A percentile compares a stretch with the other conserved stretches of the same genome.
phyloP scores from a whole-genome alignment of 2,329 filamentous ascomycete species.

The Clathrospora elynae region DNA sequence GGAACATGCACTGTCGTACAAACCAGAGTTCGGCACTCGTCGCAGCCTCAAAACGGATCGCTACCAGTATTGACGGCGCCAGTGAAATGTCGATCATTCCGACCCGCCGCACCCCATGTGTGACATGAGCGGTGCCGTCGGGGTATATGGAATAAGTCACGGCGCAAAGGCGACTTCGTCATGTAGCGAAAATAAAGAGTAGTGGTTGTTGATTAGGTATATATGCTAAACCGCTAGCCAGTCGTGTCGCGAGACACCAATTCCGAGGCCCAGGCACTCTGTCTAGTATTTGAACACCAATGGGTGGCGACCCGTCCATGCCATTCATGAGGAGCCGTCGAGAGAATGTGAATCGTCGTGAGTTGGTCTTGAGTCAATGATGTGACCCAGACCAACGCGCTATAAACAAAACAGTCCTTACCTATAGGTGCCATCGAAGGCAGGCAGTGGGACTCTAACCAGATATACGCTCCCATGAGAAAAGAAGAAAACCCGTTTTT shows the following conservation, averaged over 20 bases:
- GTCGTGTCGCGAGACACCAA: constrained; percentile 40
- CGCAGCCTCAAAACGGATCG: constrained; percentile 36
- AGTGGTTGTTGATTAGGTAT: constrained; percentile 47
- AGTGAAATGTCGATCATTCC: constrained; percentile 26
- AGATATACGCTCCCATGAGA: constrained; percentile 36
- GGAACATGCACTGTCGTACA: constrained; percentile 37
- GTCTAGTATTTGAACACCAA: constrained; percentile 35
- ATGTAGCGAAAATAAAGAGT: constrained; percentile 16
- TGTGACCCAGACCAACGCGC: constrained; percentile 39
- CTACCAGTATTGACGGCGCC: constrained; percentile 20
- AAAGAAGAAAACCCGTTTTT: constrained; percentile 43
- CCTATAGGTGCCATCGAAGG: constrained; percentile 40
- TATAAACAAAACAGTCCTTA: constrained; percentile 43
- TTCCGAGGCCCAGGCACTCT: constrained; percentile 40
- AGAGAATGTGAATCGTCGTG: constrained; percentile 42
- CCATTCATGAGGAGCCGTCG: constrained; percentile 39
- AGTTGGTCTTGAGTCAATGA: constrained; percentile 35
- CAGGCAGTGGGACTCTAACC: constrained; percentile 43
- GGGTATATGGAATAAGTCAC: constrained; percentile 19
- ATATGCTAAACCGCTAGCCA: constrained; percentile 41
- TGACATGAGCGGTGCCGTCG: constrained; percentile 19
- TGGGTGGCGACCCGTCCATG: constrained; percentile 27
- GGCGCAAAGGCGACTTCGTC: constrained; percentile 7
- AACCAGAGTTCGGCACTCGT: constrained; percentile 43
- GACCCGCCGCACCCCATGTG: constrained; percentile 37